Base-by-base conservation (phyloP, 352 stramenopile genomes). In the Phytophthora capsici region DNA sequence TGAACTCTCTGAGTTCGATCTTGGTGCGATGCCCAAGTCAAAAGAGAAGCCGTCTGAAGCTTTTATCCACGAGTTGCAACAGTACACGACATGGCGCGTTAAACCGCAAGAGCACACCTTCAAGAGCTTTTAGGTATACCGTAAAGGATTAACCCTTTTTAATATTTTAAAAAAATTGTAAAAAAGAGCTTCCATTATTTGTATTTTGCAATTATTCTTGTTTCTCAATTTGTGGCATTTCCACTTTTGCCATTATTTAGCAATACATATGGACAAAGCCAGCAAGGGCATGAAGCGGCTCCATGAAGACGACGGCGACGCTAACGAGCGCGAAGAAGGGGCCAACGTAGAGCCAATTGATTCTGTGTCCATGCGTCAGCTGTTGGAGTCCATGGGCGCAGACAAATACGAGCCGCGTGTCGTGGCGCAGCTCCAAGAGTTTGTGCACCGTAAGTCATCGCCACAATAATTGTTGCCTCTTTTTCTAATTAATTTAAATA, bases 11-110 rank as follows among this genome's bases (percentile, higher is more conserved):
- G 73, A 80, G 2, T 78, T 84, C 6, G 88, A 97, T 50, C 57
- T 84, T 19, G 46, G 28, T 14, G 43, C 74, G 16, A 80, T 95
- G 30, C 86, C 87, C 0, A 78, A 71, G 36, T 73, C 84, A 20
- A 52, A 49, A 19, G 75, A 82, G 44, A 66, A 75, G 16, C 82
- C 86, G 7, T 95, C 86, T 5, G 57, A 71, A 19, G 83, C 75
- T 0, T 95, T 95, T 69, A 78, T 93, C 3, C 73, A 95, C 26
- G 84, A 93, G 51, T 66, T 95, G 49, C 75, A 80, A 17, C 56
- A 94, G 83, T 93, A 92, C 63, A 95, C 86, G 16, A 78, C 77
- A 20, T 95, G 86, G 86, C 77, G 86, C 20, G 82, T 95, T 54
- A 87, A 78, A 20, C 84, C 82, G 2, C 59, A 78, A 34, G 72